Conservation (phyloP, 768 basidiomycete genomes). For the Boletus pseudo-olivaceus region DNA sequence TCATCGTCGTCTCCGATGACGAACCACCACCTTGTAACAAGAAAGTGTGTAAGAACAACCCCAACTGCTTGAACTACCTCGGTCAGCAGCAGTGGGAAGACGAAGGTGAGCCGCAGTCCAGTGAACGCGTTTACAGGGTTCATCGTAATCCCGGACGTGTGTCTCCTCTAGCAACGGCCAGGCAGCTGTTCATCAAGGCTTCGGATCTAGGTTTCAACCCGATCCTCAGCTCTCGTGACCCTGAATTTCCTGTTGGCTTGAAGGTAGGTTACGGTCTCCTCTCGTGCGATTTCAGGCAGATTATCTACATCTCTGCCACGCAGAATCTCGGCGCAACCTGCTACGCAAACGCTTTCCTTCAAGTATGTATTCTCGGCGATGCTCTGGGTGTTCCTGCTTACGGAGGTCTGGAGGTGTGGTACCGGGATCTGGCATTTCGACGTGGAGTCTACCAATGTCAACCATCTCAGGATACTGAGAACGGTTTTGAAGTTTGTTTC, state of each 20-base stretch:
- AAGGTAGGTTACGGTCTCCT: slow-evolving; percentile 45
- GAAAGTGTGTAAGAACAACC: slow-evolving; percentile 69
- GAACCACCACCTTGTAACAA: slow-evolving; percentile 54
- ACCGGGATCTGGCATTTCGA: slow-evolving; percentile 78
- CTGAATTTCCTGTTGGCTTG: slow-evolving; percentile 67
- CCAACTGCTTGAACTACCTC: slow-evolving; percentile 84
- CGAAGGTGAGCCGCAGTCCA: slow-evolving; percentile 44
- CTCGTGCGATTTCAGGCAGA: not conserved
- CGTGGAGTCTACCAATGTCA: slow-evolving; percentile 78
- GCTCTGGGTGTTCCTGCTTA: slow-evolving; percentile 4
- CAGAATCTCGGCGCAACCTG: slow-evolving; percentile 97
- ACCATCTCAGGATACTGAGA: slow-evolving; percentile 48
- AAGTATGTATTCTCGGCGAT: slow-evolving; percentile 44
- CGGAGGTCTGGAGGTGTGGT: slow-evolving; percentile 71
- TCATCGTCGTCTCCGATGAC: slow-evolving; percentile 70
- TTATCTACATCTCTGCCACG: not conserved
- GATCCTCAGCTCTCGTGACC: slow-evolving; percentile 43
- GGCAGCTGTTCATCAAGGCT: slow-evolving; percentile 48
- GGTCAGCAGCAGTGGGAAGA: slow-evolving; percentile 82
- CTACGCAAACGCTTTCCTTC: slow-evolving; percentile 93
- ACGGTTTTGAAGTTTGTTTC: slow-evolving; percentile 39
- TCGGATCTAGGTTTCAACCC: slow-evolving; percentile 58
- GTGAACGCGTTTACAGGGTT: slow-evolving; percentile 9
- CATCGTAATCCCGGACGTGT: slow-evolving; percentile 9
- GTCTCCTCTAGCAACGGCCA: slow-evolving; percentile 42